Evolutionary conservation across 2,329 filamentous ascomycete genomes (phyloP), one percentile per base, ranked within the genome.

Genomic region (Penicillium brasilianum): DNA sequence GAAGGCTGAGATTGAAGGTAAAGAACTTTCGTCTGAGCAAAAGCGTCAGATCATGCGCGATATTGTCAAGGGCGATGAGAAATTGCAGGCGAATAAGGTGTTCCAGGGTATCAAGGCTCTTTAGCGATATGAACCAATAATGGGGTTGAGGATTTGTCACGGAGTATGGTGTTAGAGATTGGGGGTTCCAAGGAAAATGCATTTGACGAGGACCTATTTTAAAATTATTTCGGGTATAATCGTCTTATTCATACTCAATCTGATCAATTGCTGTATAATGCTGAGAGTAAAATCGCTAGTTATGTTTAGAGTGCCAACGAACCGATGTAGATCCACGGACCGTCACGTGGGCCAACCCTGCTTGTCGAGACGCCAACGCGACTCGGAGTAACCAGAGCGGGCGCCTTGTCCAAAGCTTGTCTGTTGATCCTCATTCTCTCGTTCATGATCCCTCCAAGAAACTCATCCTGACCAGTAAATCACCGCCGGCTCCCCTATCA

Each of bases 41-140:
- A 93, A 95, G 82, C 86, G 94, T 8, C 82, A 84, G 64, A 85
- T 87, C 68, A 88, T 98, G 85, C 89, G 87, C 75, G 91, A 93
- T 69, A 77, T 98, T 69, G 91, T 98, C 3, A 85, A 84, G 68
- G 85, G 81, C 2, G 90, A 97, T 74, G 83, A 89, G 69, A 88
- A 86, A 72, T 71, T 90, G 68, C 78, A 83, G 73, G 78, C 76
- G 32, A 89, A 87, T 72, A 83, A 82, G 56, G 79, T 83, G 55
- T 83, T 84, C 66, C 77, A 82, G 66, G 76, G 78, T 25, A 78
- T 83, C 57, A 78, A 79, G 70, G 74, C 79, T 65, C 67, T 84
- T 62, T 84, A 68, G 74, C 13, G 37, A 43, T 22, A 22, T 10
- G 22, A 20, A 36, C 11, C 9, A n/a, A 55, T 57, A 22, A 49